Evolutionary conservation across 2,329 filamentous ascomycete genomes (phyloP), one percentile per base, ranked within the genome.

Genomic region (Aspergillus ruber): DNA sequence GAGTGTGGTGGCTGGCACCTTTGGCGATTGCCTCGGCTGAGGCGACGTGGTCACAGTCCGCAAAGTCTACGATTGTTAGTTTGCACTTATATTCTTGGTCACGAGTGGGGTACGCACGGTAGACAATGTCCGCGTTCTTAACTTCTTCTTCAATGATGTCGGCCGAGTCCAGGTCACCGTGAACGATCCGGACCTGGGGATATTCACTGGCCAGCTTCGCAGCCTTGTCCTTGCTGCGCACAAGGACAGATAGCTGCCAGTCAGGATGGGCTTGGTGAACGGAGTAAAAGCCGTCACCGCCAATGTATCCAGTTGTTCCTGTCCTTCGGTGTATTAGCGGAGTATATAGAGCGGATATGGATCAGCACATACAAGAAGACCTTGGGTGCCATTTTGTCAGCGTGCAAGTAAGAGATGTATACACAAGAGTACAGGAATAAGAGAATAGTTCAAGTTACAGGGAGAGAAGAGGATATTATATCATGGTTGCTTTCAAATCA

Each of bases 241-340:
- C 69, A 5, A 75, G 59, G 35, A 64, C 68, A 0, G 70, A 67
- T 44, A 73, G 54, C 36, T 74, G 62, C 67, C 72, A 76, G 41
- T 76, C 71, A 3, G 73, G 72, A 52, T 78, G 75, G 4, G 67
- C 59, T 40, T 71, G 63, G 36, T 62, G 60, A 32, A 79, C 56
- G 4, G 65, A 64, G 50, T 73, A 72, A n/a, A 80, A 66, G 35
- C 71, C 68, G 44, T 77, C 75, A 27, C 77, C 77, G 5, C 76
- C 76, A 42, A 80, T 78, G 56, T 78, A 80, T 27, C 76, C 76
- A 13, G 76, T 77, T 4, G 61, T 69, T 17, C 75, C 76, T 29
- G 74, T 78, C 12, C 76, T 78, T 44, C 27, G 23, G 25, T 23
- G 5, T 13, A 13, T 44, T n/a, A 44, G 43, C 15, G n/a, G 10